phyloP scores from a whole-genome alignment of 257 asterid genomes.

The Gentiana dahurica region DNA sequence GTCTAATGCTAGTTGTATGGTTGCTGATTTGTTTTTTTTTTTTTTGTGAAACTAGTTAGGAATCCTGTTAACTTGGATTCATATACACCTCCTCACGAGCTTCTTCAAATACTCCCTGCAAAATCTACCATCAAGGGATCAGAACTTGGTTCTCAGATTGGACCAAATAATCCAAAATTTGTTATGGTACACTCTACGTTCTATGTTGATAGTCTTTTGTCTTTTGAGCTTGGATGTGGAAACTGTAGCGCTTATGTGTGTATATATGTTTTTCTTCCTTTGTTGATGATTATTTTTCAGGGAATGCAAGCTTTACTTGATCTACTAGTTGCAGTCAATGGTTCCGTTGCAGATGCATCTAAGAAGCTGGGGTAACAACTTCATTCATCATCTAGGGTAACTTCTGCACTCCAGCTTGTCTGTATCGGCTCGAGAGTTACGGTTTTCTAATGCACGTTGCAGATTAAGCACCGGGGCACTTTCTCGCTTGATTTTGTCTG shows the following conservation, averaged over 20 bases:
- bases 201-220: neutral
- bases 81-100: slow-evolving; percentile 78
- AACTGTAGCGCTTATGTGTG: neutral
- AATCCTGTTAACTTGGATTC: slow-evolving; percentile 66
- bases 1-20: too few relatives aligned
- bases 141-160: slow-evolving; percentile 66
- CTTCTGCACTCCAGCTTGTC: neutral
- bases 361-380: slow-evolving; percentile 63
- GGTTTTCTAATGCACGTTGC: slow-evolving; percentile 2
- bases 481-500: slow-evolving; percentile 81
- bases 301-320: slow-evolving; percentile 97
- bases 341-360: slow-evolving; percentile 85
- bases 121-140: slow-evolving; percentile 60
- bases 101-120: slow-evolving; percentile 83
- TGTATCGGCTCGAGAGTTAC: neutral
- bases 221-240: neutral
- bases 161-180: slow-evolving; percentile 86
- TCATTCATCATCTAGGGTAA: slow-evolving; percentile 1
- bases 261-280: neutral
- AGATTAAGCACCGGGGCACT: slow-evolving; percentile 95
- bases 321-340: slow-evolving; percentile 68
- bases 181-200: slow-evolving; percentile 36
- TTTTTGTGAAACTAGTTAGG: slow-evolving; percentile 44
- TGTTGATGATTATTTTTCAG: slow-evolving; percentile 25
- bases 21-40: neutral